Conservation (phyloP, 108 stramenopile species). For the Asterionellopsis glacialis region DNA sequence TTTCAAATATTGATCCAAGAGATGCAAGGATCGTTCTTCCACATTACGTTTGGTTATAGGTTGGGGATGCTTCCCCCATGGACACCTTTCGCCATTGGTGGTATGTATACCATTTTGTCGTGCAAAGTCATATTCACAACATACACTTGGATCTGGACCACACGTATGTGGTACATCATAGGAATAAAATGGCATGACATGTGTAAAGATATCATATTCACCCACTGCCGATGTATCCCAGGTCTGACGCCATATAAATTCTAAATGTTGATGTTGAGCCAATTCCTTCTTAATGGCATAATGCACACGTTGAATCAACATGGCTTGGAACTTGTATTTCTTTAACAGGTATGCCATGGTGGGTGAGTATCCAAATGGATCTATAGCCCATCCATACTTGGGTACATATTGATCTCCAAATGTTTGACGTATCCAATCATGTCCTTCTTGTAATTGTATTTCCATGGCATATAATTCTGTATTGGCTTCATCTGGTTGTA, state of each 20-base stretch:
- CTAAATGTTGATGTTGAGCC: slow-evolving; percentile 40
- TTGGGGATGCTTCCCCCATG: slow-evolving; percentile 37
- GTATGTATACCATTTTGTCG: slow-evolving; percentile 9
- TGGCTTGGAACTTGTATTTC: slow-evolving; percentile 46
- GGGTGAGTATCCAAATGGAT: slow-evolving; percentile 64
- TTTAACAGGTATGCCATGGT: slow-evolving; percentile 52
- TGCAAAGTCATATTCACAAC: slow-evolving; percentile 65
- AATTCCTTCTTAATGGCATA: slow-evolving; percentile 68
- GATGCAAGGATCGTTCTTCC: slow-evolving; percentile 27
- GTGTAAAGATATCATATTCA: slow-evolving; percentile 58
- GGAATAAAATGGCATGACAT: slow-evolving; percentile 59
- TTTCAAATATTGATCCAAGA: slow-evolving; percentile 60
- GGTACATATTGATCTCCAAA: slow-evolving; percentile 46
- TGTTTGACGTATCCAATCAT: slow-evolving; percentile 44
- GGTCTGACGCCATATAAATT: slow-evolving; percentile 65
- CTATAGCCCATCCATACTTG: slow-evolving; percentile 63
- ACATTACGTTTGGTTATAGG: slow-evolving; percentile 29
- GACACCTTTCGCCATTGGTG: slow-evolving; percentile 15
- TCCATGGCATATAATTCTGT: slow-evolving; percentile 64
- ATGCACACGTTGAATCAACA: slow-evolving; percentile 65
- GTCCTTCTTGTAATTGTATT: slow-evolving; percentile 63
- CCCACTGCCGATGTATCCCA: slow-evolving; percentile 34
- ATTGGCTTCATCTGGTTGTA: slow-evolving; percentile 63
- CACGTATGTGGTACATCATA: slow-evolving; percentile 64
- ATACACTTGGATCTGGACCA: slow-evolving; percentile 55